phyloP scores from a whole-genome alignment of 192 early-diverging fungal genomes.

The Coemansia sp. region DNA sequence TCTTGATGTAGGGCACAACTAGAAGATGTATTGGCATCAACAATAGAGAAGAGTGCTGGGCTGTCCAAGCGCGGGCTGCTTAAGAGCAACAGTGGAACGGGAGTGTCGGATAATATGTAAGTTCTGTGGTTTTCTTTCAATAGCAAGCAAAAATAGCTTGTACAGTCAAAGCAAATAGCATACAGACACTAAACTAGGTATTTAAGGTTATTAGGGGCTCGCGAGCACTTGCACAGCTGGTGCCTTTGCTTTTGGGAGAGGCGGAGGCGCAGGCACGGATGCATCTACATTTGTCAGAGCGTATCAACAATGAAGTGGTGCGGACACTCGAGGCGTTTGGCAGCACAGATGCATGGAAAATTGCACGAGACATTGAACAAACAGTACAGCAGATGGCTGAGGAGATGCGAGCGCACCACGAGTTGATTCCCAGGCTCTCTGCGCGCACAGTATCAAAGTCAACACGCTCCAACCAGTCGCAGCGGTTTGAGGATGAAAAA shows the following conservation, averaged over 20 bases:
- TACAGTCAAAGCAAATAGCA: background rate
- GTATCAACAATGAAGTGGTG: conserved; percentile 45
- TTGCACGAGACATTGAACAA: conserved; percentile 16
- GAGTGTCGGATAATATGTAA: background rate
- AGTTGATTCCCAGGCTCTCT: conserved; percentile 45
- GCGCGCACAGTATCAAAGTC: conserved; percentile 37
- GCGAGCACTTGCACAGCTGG: conserved; percentile 13
- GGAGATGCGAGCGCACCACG: conserved; percentile 37
- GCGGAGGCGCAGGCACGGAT: conserved; percentile 29
- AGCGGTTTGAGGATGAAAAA: conserved; percentile 40
- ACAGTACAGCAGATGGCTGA: conserved; percentile 26
- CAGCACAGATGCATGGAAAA: conserved; percentile 22
- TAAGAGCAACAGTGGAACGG: background rate
- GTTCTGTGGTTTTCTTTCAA: background rate
- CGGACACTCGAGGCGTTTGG: conserved; percentile 29
- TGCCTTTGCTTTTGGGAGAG: conserved; percentile 28
- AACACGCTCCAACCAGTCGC: conserved; percentile 24
- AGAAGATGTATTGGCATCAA: conserved; percentile 28
- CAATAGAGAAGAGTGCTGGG: conserved; percentile 30
- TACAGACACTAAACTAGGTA: background rate
- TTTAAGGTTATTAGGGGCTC: background rate
- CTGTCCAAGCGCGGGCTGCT: background rate
- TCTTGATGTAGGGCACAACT: conserved; percentile 33
- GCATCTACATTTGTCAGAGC: conserved; percentile 38
- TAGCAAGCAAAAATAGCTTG: background rate